Conservation (phyloP, 192 early-diverging fungal species). For the Rhizophagus clarus region DNA sequence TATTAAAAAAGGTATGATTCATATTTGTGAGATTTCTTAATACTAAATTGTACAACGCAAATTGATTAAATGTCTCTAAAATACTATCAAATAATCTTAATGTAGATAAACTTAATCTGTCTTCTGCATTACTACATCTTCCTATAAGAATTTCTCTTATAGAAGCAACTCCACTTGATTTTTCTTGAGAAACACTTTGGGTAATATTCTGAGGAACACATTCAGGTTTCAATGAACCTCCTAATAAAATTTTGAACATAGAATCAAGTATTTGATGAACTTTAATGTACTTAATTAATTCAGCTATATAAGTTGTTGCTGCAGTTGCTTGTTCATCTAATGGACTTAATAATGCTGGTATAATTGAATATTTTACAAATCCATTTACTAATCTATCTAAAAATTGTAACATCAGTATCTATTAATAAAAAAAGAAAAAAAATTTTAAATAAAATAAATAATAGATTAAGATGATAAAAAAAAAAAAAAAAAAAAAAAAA, state of each 20-base stretch:
- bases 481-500: too few species aligned
- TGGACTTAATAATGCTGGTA: not conserved
- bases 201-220: not conserved
- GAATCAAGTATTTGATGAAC: not conserved
- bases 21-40: not conserved
- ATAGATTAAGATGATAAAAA: not conserved
- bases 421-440: not conserved
- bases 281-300: not conserved
- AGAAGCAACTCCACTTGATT: not conserved
- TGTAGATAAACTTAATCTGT: not conserved
- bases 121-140: not conserved
- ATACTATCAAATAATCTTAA: slow-evolving; percentile 1
- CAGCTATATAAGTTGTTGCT: not conserved
- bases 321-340: not conserved
- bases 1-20: too few species aligned
- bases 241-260: not conserved
- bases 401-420: not conserved
- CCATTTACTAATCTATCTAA: not conserved
- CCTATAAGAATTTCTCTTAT: not conserved
- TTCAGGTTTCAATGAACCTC: not conserved
- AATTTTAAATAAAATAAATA: not conserved
- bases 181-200: not conserved
- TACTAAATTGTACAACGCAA: not conserved
- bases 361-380: not conserved
- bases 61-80: not conserved